phyloP scores from a whole-genome alignment of 1,284 basidiomycete species.

The Tilletia horrida region DNA sequence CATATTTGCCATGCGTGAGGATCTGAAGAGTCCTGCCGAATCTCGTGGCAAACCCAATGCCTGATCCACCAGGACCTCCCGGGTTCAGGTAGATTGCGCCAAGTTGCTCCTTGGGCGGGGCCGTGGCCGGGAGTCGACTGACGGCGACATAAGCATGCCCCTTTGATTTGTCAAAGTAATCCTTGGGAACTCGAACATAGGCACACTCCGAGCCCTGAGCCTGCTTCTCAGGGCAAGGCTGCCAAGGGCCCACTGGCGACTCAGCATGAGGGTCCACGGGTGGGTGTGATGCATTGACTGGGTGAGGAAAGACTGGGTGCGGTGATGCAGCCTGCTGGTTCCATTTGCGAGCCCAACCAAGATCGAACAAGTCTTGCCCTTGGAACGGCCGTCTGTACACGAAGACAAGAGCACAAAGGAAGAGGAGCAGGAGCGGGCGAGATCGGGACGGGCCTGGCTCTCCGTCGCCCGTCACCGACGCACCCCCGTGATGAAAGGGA shows the following conservation, averaged over 20 bases:
- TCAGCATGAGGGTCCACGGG: neutral
- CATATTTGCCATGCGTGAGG: neutral
- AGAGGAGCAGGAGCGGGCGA: too few species aligned
- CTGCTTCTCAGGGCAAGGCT: neutral
- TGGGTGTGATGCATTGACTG: neutral
- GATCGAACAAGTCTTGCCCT: too few species aligned
- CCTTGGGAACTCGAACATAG: conserved; percentile 46
- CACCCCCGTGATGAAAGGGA: too few species aligned
- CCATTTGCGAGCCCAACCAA: too few species aligned
- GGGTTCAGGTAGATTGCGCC: conserved; percentile 20
- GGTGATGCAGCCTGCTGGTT: too few species aligned
- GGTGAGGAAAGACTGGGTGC: neutral
- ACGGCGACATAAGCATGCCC: conserved; percentile 52
- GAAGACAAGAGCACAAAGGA: too few species aligned
- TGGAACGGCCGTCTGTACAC: too few species aligned
- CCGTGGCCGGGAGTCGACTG: conserved; percentile 37
- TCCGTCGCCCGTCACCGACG: too few species aligned
- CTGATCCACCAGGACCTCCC: conserved; percentile 20
- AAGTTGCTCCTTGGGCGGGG: neutral
- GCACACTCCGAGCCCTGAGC: neutral
- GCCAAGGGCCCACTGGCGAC: conserved; percentile 3
- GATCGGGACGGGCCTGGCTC: too few species aligned
- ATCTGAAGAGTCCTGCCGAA: too few species aligned
- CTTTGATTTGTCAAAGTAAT: conserved; percentile 48
- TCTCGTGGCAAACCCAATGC: neutral